Evolutionary conservation across 331 rosid genomes (phyloP), one percentile per base, ranked within the genome.

Genomic region (Prunus yedoensis): DNA sequence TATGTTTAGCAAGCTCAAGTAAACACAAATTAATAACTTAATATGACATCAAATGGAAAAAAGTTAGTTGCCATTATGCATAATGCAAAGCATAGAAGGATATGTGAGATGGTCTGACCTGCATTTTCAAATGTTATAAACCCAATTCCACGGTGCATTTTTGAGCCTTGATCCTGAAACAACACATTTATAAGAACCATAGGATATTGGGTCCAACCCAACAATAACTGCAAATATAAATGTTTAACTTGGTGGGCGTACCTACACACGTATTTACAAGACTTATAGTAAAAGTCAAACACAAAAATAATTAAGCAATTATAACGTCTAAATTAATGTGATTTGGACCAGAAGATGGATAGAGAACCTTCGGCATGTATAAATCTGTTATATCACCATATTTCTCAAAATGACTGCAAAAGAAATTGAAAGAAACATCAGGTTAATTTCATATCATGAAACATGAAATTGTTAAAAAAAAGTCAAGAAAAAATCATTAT

Each of bases 381-480:
- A 95, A 80, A 85, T 95, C 97, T 23, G 96, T 90, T 79, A 95
- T 95, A 9, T 95, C 97, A 15, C 99, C 99, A 81, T 92, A 95
- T 75, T 85, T 89, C 92, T 89, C 99, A 88, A 95, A 95, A 87
- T 95, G 93, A 76, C 99, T 95, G 97, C 83, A 85, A 74, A n/a
- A 66, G 53, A 35, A 68, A 43, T 28, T 27, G n/a, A 73, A 30
- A 32, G 58, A 60, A 46, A 35, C 15, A 72, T 30, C 57, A 59
- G 64, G 66, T 58, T 43, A 20, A 66, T 77, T 49, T 78, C 54
- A 51, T 73, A 49, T 41, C 67, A 57, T 59, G 7, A 16, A 27
- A 10, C 45, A 23, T 10, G 21, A 70, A 38, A 38, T 53, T 46
- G 17, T 50, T 20, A n/a, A 52, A n/a, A n/a, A 61, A 5, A 68